Conservation (phyloP, 139 green algal genomes). For the Closterium sp. region DNA sequence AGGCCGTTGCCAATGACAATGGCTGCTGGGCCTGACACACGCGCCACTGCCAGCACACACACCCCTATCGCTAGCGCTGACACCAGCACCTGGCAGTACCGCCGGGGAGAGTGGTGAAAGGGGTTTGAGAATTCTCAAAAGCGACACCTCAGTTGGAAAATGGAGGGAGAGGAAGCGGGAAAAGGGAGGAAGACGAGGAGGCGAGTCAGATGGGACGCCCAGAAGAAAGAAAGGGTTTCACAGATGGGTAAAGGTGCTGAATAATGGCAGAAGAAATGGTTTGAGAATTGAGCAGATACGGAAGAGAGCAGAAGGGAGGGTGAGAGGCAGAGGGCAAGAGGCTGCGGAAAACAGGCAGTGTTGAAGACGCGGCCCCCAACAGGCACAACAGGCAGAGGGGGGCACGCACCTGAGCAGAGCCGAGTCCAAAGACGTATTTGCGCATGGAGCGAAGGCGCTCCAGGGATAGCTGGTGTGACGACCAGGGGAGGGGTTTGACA, state of each 20-base stretch:
- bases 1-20: constrained; percentile 92
- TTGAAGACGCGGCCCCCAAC: too few relatives aligned
- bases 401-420: constrained; percentile 72
- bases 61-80: constrained; percentile 28
- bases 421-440: constrained; percentile 99
- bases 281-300: not conserved
- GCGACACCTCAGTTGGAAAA: too few relatives aligned
- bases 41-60: constrained; percentile 24
- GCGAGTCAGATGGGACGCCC: too few relatives aligned
- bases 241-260: not conserved
- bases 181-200: too few relatives aligned
- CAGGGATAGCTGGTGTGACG: constrained; percentile 70
- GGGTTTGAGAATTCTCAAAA: too few relatives aligned
- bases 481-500: not conserved
- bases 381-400: not conserved
- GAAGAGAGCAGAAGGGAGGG: not conserved
- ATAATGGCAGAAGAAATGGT: not conserved
- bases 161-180: not conserved
- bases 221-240: too few relatives aligned
- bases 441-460: constrained; percentile 92
- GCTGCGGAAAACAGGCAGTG: not conserved
- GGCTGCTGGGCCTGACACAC: constrained; percentile 66
- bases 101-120: not conserved
- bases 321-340: not conserved
- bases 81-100: constrained; percentile 6